A percentile compares a stretch with the other conserved stretches of the same genome.
These are phyloP conservation scores for Pseudogymnoascus sp. DNA, from an alignment of 2,329 filamentous ascomycete species.

Conservation along the genomic window DNA sequence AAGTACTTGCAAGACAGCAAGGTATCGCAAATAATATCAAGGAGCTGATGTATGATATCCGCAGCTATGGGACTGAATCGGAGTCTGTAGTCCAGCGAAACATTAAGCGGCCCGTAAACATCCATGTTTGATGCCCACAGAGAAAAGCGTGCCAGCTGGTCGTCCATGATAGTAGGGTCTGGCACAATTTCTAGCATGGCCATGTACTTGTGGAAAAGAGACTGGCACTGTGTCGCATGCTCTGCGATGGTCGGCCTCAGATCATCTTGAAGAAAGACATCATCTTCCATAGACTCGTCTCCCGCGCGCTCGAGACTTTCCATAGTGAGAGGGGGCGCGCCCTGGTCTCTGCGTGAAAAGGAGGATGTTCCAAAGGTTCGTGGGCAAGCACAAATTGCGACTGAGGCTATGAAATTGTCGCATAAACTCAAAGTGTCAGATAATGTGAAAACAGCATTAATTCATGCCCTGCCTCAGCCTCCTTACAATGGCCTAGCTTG, in stretches of 20 bases:
- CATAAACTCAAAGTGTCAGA: too few relatives aligned
- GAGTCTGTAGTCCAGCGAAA: slow-evolving; percentile 30
- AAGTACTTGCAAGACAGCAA: slow-evolving; percentile 13
- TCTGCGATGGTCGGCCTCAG: slow-evolving; percentile 28
- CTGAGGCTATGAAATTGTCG: too few relatives aligned
- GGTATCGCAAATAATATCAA: slow-evolving; percentile 15
- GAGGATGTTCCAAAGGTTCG: too few relatives aligned
- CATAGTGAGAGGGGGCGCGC: too few relatives aligned
- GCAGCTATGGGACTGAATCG: slow-evolving; percentile 27
- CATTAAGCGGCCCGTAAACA: slow-evolving; percentile 27
- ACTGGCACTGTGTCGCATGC: slow-evolving; percentile 26
- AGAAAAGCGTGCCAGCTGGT: slow-evolving; percentile 24
- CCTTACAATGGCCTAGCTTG: too few relatives aligned
- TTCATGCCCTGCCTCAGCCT: too few relatives aligned
- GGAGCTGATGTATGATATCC: slow-evolving; percentile 27
- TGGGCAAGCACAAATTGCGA: too few relatives aligned
- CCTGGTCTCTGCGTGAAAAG: too few relatives aligned
- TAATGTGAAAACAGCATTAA: too few relatives aligned
- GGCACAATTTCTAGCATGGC: slow-evolving; percentile 23
- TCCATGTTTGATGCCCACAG: slow-evolving; percentile 29
- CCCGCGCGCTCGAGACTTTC: too few relatives aligned
- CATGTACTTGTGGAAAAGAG: slow-evolving; percentile 26
- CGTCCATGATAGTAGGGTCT: slow-evolving; percentile 29
- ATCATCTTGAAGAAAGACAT: slow-evolving; percentile 29
- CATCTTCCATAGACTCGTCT: slow-evolving; percentile 17